Base-by-base conservation (phyloP, 768 basidiomycete species). In the Paxillus involutus region DNA sequence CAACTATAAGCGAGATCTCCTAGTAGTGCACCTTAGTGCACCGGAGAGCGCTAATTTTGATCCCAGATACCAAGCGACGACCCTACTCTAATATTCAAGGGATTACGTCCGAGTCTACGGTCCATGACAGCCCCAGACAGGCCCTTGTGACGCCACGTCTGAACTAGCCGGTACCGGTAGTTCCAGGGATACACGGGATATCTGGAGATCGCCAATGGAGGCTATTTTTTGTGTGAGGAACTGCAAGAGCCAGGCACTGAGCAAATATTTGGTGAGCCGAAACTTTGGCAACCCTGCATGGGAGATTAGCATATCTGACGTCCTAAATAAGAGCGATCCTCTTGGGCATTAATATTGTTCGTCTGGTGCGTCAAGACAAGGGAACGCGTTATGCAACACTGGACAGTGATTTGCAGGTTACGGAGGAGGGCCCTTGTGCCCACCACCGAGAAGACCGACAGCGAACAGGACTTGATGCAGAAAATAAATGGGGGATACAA, bases 391-490 rank as follows among this genome's bases (percentile, higher is more conserved):
- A 11, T 4, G 11, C 33, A 12, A 13, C 12, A 13, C 33, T 35
- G 11, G 5, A 12, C 11, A 32, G 32, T 32, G 32, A 32, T 32
- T 6, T 11, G 32, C 32, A 32, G 32, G 9, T 32, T 32, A 32
- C 32, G 35, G 12, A 13, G 35, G 35, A 35, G 11, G 35, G 35
- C 5, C 35, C 2, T 10, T 13, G 17, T 14, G 10, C n/a, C 8
- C 12, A n/a, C 14, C 44, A 44, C 32, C 59, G 41, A 65, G 52
- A 52, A 55, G 46, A 55, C 60, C 54, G 53, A 47, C 36, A 16
- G 50, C 24, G 37, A 47, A 56, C 44, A 49, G 37, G 30, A 53
- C 30, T 36, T 41, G 32, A 33, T 51, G 35, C 55, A 44, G 44
- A 44, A 48, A 60, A 13, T 39, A 32, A 42, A 47, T 40, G 51